Conservation (phyloP, 2,329 filamentous ascomycete species). For the Arachnomyces sp. region DNA sequence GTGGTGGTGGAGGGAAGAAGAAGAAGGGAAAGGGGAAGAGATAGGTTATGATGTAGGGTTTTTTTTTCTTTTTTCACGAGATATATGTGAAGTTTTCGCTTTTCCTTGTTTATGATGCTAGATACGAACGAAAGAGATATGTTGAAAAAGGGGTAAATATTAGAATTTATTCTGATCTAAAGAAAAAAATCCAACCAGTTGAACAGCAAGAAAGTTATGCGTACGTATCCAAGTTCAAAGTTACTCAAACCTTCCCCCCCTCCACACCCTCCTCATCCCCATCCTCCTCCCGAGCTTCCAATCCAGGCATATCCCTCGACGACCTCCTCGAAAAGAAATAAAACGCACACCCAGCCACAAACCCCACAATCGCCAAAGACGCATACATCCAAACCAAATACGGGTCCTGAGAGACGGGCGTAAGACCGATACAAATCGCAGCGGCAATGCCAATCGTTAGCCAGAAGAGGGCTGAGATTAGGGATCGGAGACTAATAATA, state of each 20-base stretch:
- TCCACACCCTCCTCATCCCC: too few relatives aligned
- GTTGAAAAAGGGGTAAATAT: too few relatives aligned
- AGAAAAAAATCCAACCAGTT: too few relatives aligned
- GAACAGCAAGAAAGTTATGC: too few relatives aligned
- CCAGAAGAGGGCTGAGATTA: constrained; percentile 15
- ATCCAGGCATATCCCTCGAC: neutral
- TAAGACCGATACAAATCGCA: constrained; percentile 15
- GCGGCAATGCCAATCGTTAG: constrained; percentile 14
- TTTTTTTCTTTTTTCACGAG: too few relatives aligned
- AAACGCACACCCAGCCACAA: constrained; percentile 11
- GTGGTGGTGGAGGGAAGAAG: constrained; percentile 37
- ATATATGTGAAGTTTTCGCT: constrained; percentile 5
- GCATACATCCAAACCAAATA: constrained; percentile 17
- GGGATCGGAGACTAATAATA: constrained; percentile 11
- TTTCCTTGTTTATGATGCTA: too few relatives aligned
- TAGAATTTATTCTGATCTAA: too few relatives aligned
- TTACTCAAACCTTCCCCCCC: too few relatives aligned
- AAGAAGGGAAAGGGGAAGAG: constrained; percentile 45
- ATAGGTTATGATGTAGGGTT: constrained; percentile 16
- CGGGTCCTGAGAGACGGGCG: constrained; percentile 14
- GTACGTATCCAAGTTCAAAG: too few relatives aligned
- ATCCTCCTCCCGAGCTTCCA: too few relatives aligned
- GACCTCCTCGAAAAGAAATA: constrained; percentile 10
- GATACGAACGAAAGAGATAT: too few relatives aligned
- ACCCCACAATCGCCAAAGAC: constrained; percentile 12